These are phyloP conservation scores for Penicillium rolfsii DNA, from an alignment of 2,329 filamentous ascomycete species.

Conservation along the genomic window DNA sequence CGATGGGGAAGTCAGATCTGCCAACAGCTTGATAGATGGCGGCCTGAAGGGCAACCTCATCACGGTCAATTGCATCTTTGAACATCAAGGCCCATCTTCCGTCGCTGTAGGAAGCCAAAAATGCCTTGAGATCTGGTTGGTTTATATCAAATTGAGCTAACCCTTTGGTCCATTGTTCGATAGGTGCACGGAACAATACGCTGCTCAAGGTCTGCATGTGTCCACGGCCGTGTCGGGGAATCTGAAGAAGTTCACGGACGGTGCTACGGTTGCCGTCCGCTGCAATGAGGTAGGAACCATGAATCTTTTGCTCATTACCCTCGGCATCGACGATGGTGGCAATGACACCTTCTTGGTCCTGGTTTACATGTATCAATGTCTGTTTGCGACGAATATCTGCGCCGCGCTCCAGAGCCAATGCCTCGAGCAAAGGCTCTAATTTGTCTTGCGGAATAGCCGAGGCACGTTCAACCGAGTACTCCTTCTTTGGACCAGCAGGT, in stretches of 20 bases:
- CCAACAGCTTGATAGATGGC: slow-evolving; percentile 38
- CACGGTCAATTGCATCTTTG: slow-evolving; percentile 27
- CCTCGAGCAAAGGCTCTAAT: slow-evolving; percentile 46
- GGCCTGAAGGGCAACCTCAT: slow-evolving; percentile 24
- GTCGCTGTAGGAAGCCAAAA: slow-evolving; percentile 30
- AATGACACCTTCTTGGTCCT: slow-evolving; percentile 31
- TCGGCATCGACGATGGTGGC: slow-evolving; percentile 26
- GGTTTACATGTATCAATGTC: slow-evolving; percentile 31
- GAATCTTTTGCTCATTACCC: slow-evolving; percentile 23
- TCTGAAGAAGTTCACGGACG: slow-evolving; percentile 26
- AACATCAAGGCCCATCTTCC: slow-evolving; percentile 34
- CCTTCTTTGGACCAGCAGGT: slow-evolving; percentile 20
- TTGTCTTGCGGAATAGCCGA: slow-evolving; percentile 45
- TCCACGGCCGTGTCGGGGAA: slow-evolving; percentile 26
- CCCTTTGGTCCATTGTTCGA: slow-evolving; percentile 24
- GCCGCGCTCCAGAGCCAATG: slow-evolving; percentile 37
- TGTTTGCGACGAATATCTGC: slow-evolving; percentile 42
- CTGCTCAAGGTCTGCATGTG: slow-evolving; percentile 30
- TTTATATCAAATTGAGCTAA: slow-evolving; percentile 30
- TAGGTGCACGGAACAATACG: slow-evolving; percentile 27
- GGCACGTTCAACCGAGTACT: slow-evolving; percentile 31
- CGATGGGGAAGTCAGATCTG: slow-evolving; percentile 31
- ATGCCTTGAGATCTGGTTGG: slow-evolving; percentile 24
- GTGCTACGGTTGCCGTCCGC: slow-evolving; percentile 40
- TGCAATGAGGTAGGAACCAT: slow-evolving; percentile 44